A percentile compares a stretch with the other conserved stretches of the same genome.
Evolutionary conservation across 495 filamentous ascomycete genomes (phyloP).

Genomic region (Extremus antarcticus): DNA sequence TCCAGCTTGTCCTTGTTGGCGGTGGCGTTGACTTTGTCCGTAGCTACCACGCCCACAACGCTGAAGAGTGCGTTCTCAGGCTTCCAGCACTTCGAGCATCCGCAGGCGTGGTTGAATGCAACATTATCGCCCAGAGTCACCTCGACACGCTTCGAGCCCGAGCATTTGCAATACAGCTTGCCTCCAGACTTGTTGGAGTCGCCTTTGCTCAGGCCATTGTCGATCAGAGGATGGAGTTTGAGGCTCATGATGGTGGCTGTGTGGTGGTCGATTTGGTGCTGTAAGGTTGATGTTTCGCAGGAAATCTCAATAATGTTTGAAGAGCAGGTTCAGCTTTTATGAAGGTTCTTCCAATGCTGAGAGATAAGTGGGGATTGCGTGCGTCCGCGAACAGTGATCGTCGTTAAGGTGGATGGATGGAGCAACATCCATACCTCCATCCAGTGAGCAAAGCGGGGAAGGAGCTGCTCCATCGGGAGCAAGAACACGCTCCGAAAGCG

Average conservation of each 20-base stretch:
- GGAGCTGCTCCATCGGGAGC: background rate
- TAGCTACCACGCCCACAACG: constrained; percentile 45
- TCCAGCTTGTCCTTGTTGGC: constrained; percentile 32
- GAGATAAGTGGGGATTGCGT: background rate
- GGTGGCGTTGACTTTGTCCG: constrained; percentile 34
- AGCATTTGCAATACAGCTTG: constrained; percentile 44
- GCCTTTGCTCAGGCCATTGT: constrained; percentile 43
- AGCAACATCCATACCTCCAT: background rate
- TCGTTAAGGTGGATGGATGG: background rate
- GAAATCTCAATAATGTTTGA: background rate
- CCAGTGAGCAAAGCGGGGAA: background rate
- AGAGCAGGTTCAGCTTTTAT: background rate
- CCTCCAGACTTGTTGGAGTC: constrained; percentile 40
- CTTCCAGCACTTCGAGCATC: constrained; percentile 58
- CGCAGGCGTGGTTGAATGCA: constrained; percentile 55
- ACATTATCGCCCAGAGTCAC: constrained; percentile 43
- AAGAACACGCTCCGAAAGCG: background rate
- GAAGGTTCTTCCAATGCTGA: background rate
- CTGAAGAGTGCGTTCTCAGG: constrained; percentile 47
- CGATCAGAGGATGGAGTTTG: constrained; percentile 46
- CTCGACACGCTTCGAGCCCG: constrained; percentile 27
- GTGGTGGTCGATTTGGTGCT: background rate
- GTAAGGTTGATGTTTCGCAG: background rate
- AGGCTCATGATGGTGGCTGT: background rate
- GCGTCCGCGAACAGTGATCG: background rate